A percentile compares a stretch with the other conserved stretches of the same genome.
Conservation (phyloP, 2,329 filamentous ascomycete genomes). For the Beauveria asiatica region DNA sequence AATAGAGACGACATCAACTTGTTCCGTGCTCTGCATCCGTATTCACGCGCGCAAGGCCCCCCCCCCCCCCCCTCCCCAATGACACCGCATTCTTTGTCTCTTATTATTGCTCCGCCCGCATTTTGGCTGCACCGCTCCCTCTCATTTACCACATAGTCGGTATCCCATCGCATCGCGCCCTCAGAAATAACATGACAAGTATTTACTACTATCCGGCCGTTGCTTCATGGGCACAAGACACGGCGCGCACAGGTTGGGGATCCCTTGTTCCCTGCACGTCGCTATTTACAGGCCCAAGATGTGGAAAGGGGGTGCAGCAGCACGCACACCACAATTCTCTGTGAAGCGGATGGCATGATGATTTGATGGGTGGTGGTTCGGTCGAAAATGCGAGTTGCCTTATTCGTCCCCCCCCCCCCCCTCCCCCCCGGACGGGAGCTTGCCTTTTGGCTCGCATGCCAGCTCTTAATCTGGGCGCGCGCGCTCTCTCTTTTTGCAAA, state of each 20-base stretch:
- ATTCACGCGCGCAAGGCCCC: no score
- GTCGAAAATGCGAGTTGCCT: not conserved
- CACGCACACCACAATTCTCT: no score
- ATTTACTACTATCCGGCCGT: no score
- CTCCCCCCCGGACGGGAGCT: no score
- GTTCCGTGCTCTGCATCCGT: no score
- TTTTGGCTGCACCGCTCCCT: slow-evolving; percentile 3
- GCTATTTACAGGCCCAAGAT: no score
- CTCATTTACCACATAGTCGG: slow-evolving; percentile 9
- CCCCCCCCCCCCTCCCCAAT: not conserved
- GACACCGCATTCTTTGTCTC: not conserved
- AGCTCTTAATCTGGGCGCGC: no score
- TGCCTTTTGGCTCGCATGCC: not conserved
- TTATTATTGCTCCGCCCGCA: not conserved
- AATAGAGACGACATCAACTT: not conserved
- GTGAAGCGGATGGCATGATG: not conserved
- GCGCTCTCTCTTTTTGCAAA: no score
- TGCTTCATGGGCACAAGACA: no score
- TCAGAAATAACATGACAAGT: not conserved
- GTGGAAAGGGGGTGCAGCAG: no score
- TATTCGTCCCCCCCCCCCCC: not conserved
- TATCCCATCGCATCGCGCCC: slow-evolving; percentile 1
- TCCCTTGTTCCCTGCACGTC: no score
- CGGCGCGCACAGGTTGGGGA: no score
- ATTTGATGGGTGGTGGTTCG: not conserved